Base-by-base conservation (phyloP, 495 filamentous ascomycete species). In the Bombardia bombarda region DNA sequence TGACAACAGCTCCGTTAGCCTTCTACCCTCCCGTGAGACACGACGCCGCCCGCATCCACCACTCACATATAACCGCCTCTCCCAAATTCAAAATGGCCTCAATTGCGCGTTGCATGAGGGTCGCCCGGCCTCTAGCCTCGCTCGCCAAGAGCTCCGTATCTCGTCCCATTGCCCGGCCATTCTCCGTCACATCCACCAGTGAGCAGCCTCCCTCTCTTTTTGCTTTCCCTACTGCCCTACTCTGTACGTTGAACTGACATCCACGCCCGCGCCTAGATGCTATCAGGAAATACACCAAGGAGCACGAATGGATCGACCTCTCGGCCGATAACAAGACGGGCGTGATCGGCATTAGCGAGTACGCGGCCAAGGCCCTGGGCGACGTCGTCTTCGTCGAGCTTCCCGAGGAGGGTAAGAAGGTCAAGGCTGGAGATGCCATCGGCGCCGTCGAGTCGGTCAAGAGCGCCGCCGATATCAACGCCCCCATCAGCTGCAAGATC, bases 381-480 rank as follows among this genome's bases (percentile, higher is more conserved):
- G 92, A 98, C 63, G 88, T 97, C 41, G 90, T 98, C 58, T 98
- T 80, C 70, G 87, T 97, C 50, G 92, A 98, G 75, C 84, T 96
- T 31, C 90, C 90, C 26, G 66, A 74, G 40, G 64, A 65, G 33
- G 80, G 75, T 43, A 67, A 77, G 45, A 73, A 78, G 50, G 73
- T 93, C 28, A 50, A 54, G 22, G 75, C 75, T 23, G 87, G 87
- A 49, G 87, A 94, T 57, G 66, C 84, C 44, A 82, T 95, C 50
- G 92, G 92, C 42, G 89, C 92, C 34, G 90, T 98, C 47, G 92
- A 98, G 74, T 94, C 87, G 8, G 92, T 98, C 60, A 98, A 98
- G 75, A 90, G 85, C 32, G 92, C 93, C 14, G 90, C 87, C 47
- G 92, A 98, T 62, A 94, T 98, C 68, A 82, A 93, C 61, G 81